Evolutionary conservation across 441 rosid genomes (phyloP), one percentile per base, ranked within the genome.

Genomic region (Daphne laureola): DNA sequence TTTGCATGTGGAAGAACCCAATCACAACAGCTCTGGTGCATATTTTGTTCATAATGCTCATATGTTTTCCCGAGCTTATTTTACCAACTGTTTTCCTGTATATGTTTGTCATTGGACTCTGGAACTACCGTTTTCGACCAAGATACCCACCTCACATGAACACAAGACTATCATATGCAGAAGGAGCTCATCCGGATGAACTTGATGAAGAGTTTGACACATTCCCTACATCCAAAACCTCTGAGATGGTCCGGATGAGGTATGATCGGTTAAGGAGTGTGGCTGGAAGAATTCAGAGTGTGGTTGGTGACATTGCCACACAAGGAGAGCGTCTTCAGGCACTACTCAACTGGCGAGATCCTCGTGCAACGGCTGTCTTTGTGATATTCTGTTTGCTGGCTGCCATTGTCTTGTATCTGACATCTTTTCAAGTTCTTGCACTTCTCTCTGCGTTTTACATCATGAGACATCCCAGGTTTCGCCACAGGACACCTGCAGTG

Each of bases 391-490:
- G 95, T 68, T 58, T 93, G 12, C 43, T 75, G 46, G 79, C 81
- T 41, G 90, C 96, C 23, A 46, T 81, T 31, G 80, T 84, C 40
- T 52, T 85, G 71, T 93, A 79, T 52, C 76, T 69, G 55, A 80
- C 82, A 2, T 93, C 98, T 17, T 79, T 87, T 57, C 88, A 80
- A 75, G 78, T 73, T 31, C 70, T 93, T 52, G 83, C 75, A 51
- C 74, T 90, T 65, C 12, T 65, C 8, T 65, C 55, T 4, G 98
- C 95, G n/a, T 46, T 70, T 38, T 93, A 83, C 68, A 15, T 59
- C 14, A 85, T 93, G 97, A 85, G 99, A 72, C 97, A 87, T 76
- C 99, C 99, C 3, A 80, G 77, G 69, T 70, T 90, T 69, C 67
- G 98, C 51, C 67, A 73, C 16, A 78, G 63, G 78, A 70, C 73